Evolutionary conservation across 768 basidiomycete species (phyloP).

Genomic region (Phylloporus sp.): DNA sequence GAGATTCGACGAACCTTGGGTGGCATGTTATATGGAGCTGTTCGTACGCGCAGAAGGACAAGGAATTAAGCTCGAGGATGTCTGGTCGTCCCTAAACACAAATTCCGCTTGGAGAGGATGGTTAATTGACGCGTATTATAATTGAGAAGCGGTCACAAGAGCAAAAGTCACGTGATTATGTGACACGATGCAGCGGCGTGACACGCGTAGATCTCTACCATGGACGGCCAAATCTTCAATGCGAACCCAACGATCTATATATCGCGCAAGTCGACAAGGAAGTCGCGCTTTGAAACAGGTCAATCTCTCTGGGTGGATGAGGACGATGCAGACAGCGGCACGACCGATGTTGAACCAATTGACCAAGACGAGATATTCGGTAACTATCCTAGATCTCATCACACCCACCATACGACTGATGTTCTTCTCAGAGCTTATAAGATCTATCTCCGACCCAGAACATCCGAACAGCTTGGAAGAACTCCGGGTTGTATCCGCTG

Average conservation of each 20-base stretch:
- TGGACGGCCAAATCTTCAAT: slow-evolving; percentile 71
- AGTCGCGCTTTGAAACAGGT: slow-evolving; percentile 35
- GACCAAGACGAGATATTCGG: slow-evolving; percentile 94
- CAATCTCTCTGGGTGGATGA: slow-evolving; percentile 65
- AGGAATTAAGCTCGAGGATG: not conserved
- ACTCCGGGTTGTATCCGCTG: slow-evolving; percentile 88
- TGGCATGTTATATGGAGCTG: slow-evolving; percentile 27
- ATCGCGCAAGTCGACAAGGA: slow-evolving; percentile 43
- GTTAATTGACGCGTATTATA: slow-evolving; percentile 19
- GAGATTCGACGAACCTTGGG: slow-evolving; percentile 31
- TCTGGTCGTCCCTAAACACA: not conserved
- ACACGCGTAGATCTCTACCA: slow-evolving; percentile 26
- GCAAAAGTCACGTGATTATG: slow-evolving; percentile 16
- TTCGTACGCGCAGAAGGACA: not conserved
- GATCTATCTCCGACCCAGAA: slow-evolving; percentile 92
- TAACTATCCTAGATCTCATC: slow-evolving; percentile 29
- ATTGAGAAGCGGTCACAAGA: slow-evolving; percentile 6
- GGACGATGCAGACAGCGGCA: slow-evolving; percentile 36
- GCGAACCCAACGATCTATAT: slow-evolving; percentile 84
- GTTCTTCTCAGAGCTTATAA: slow-evolving; percentile 66
- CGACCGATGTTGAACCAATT: slow-evolving; percentile 57
- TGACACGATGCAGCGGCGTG: slow-evolving; percentile 16
- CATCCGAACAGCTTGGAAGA: slow-evolving; percentile 93
- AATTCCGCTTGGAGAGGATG: not conserved
- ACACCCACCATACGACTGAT: not conserved